Evolutionary conservation across 2,329 filamentous ascomycete species (phyloP).

Genomic region (Talaromyces funiculosus): DNA sequence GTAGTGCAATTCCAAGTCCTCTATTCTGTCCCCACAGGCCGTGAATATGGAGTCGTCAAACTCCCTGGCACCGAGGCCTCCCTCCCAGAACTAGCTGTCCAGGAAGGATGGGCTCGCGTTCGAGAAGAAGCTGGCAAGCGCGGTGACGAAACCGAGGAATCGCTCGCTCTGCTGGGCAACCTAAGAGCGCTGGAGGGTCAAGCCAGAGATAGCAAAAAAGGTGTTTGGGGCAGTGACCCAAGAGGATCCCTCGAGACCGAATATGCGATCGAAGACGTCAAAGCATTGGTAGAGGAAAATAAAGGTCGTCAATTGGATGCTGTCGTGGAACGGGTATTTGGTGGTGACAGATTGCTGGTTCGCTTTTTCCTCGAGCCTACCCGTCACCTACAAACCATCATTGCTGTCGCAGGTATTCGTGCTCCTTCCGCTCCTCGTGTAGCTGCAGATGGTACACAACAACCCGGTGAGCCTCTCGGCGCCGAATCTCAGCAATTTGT

Average conservation of each 20-base stretch:
- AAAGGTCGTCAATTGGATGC: constrained; percentile 81
- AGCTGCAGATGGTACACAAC: constrained; percentile 70
- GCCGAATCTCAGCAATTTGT: constrained; percentile 86
- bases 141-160: constrained; percentile 79
- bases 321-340: constrained; percentile 84
- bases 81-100: constrained; percentile 75
- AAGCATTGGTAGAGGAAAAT: constrained; percentile 70
- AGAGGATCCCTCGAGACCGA: constrained; percentile 65
- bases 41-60: constrained; percentile 79
- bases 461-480: constrained; percentile 81
- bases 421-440: constrained; percentile 83
- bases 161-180: constrained; percentile 64
- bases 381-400: constrained; percentile 83
- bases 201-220: constrained; percentile 72
- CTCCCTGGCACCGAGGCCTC: constrained; percentile 64
- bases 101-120: constrained; percentile 87
- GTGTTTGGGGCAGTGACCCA: constrained; percentile 66
- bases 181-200: constrained; percentile 71
- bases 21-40: constrained; percentile 77
- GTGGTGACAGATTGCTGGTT: constrained; percentile 82
- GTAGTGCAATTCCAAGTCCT: constrained; percentile 76
- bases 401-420: constrained; percentile 81
- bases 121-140: constrained; percentile 82
- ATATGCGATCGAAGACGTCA: constrained; percentile 73
- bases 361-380: constrained; percentile 73